Evolutionary conservation across 2,329 filamentous ascomycete genomes (phyloP).

Genomic region (Fusarium sp.): DNA sequence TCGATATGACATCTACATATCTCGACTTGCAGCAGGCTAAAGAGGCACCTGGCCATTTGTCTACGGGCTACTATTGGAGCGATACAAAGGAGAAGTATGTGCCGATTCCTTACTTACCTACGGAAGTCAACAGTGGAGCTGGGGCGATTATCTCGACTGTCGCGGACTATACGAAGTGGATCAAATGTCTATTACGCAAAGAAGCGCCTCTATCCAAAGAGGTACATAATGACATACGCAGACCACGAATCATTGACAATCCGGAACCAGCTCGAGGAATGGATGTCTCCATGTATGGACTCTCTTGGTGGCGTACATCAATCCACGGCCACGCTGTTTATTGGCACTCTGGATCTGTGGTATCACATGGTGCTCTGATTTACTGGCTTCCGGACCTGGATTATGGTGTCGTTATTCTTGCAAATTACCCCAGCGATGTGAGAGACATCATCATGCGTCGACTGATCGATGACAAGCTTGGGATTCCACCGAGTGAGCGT

Average conservation of each 20-base stretch:
- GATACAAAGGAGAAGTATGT: constrained; percentile 40
- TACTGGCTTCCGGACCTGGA: constrained; percentile 51
- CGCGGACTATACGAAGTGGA: constrained; percentile 64
- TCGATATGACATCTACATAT: constrained; percentile 60
- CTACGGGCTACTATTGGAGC: constrained; percentile 58
- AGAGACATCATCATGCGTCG: constrained; percentile 43
- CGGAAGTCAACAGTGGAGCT: constrained; percentile 51
- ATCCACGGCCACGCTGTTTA: constrained; percentile 47
- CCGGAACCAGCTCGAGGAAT: constrained; percentile 8
- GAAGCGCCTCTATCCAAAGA: constrained; percentile 39
- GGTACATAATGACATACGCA: constrained; percentile 48
- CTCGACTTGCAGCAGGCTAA: constrained; percentile 47
- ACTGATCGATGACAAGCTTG: constrained; percentile 49
- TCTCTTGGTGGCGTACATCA: constrained; percentile 48
- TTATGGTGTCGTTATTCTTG: constrained; percentile 50
- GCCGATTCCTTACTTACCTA: constrained; percentile 43
- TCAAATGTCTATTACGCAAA: constrained; percentile 58
- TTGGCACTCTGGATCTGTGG: constrained; percentile 48
- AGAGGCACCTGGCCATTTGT: constrained; percentile 48
- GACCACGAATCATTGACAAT: constrained; percentile 49
- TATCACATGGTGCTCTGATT: constrained; percentile 46
- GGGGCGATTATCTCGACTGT: constrained; percentile 60
- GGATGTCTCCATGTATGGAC: constrained; percentile 45
- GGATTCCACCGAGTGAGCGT: constrained; percentile 37
- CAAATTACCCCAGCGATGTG: constrained; percentile 57